These are phyloP conservation scores for Trichoderma simmonsii DNA, from an alignment of 2,329 filamentous ascomycete genomes.

Conservation along the genomic window DNA sequence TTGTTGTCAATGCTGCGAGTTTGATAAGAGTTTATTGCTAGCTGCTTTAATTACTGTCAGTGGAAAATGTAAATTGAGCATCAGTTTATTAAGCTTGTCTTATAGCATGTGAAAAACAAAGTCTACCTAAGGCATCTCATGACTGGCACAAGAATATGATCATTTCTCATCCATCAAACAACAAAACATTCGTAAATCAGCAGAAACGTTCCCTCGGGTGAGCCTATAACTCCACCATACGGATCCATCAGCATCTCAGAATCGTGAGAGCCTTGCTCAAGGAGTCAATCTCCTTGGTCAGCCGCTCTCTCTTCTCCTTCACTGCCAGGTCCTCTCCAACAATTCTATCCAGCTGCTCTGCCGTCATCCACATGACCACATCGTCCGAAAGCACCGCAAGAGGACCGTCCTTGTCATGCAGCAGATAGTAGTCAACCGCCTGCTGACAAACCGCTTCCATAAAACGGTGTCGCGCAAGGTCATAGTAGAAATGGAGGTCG, in stretches of 20 bases:
- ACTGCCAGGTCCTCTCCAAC: constrained; percentile 48
- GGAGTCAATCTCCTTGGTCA: constrained; percentile 46
- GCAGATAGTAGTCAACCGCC: constrained; percentile 51
- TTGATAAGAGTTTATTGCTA: background rate
- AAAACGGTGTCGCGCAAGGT: constrained; percentile 58
- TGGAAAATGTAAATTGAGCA: background rate
- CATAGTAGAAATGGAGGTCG: constrained; percentile 59
- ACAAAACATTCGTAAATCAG: background rate
- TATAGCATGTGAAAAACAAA: background rate
- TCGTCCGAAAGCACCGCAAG: constrained; percentile 50
- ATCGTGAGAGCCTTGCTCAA: constrained; percentile 38
- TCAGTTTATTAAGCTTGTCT: background rate
- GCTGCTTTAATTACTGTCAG: background rate
- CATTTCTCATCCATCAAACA: background rate
- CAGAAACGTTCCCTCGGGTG: background rate
- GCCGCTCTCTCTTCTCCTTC: constrained; percentile 32
- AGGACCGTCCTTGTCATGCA: constrained; percentile 48
- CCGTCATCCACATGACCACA: constrained; percentile 47
- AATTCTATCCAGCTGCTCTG: constrained; percentile 51
- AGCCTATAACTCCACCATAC: too few species aligned
- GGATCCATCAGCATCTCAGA: constrained; percentile 15
- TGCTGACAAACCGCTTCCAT: constrained; percentile 62
- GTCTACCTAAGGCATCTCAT: background rate
- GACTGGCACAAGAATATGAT: accelerated
- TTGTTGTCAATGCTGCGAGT: background rate